phyloP scores from a whole-genome alignment of 2,329 filamentous ascomycete species.

The Lachnellula subtilissima region DNA sequence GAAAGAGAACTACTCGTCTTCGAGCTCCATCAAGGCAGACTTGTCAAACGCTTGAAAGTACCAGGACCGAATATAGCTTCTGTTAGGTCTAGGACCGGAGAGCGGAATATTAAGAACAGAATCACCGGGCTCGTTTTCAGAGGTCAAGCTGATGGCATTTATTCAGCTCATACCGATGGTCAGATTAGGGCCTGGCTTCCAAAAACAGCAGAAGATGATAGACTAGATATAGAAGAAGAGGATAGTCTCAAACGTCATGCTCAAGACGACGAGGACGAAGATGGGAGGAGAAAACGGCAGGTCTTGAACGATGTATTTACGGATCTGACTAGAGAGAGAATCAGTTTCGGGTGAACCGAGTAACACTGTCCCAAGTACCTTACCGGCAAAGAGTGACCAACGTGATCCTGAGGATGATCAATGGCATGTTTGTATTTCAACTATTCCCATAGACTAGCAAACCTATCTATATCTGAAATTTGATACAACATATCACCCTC shows the following conservation, averaged over 20 bases:
- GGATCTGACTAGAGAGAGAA: conserved; percentile 66
- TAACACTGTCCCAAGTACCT: not conserved
- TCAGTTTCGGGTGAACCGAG: conserved; percentile 50
- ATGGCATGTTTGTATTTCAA: not conserved
- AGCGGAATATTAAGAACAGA: conserved; percentile 58
- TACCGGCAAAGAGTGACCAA: not conserved
- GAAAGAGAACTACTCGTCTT: conserved; percentile 74
- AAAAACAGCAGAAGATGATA: conserved; percentile 45
- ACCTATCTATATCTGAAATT: too few species aligned
- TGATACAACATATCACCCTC: too few species aligned
- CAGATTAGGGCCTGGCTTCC: conserved; percentile 77
- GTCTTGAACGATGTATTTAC: conserved; percentile 75
- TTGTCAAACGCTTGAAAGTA: conserved; percentile 66
- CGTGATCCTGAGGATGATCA: not conserved
- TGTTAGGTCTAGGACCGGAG: conserved; percentile 41
- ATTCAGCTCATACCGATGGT: conserved; percentile 79
- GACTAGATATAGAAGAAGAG: conserved; percentile 44
- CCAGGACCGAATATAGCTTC: conserved; percentile 51
- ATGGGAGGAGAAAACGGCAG: conserved; percentile 66
- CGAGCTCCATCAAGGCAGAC: conserved; percentile 70
- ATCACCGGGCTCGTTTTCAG: conserved; percentile 75
- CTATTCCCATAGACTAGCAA: not conserved
- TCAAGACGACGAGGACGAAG: conserved; percentile 44
- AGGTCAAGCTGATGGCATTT: conserved; percentile 61
- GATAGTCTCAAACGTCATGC: conserved; percentile 32